Evolutionary conservation across 371 early-diverging fungal genomes (phyloP).

Genomic region (Mortierella sp.): DNA sequence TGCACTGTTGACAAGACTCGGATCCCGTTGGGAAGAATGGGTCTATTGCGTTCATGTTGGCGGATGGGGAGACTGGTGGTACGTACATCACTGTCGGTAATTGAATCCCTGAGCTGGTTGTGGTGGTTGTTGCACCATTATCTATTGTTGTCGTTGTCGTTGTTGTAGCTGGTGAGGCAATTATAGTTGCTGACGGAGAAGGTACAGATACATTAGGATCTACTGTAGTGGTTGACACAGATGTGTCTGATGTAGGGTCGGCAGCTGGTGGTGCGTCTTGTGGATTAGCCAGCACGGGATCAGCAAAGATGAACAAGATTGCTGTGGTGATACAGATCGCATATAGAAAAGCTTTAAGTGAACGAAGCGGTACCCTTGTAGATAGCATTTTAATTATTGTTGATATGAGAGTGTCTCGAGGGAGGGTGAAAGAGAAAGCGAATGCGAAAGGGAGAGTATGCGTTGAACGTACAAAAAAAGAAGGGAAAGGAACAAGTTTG

Average conservation of each 20-base stretch:
- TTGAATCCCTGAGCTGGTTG: neutral
- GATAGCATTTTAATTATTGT: neutral
- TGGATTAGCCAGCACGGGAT: neutral
- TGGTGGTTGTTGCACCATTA: neutral
- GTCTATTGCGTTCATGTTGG: slow-evolving; percentile 13
- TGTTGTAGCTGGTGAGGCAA: neutral
- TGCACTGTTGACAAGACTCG: slow-evolving; percentile 47
- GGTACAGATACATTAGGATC: neutral
- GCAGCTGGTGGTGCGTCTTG: neutral
- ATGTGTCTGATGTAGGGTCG: neutral
- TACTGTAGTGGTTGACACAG: neutral
- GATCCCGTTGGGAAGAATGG: slow-evolving; percentile 36
- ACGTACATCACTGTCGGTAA: slow-evolving; percentile 14
- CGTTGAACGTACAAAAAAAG: no score
- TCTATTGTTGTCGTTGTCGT: neutral
- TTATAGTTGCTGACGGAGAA: neutral
- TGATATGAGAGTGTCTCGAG: neutral
- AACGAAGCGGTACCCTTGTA: neutral
- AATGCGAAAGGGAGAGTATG: neutral
- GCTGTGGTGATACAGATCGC: neutral
- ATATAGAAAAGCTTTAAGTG: neutral
- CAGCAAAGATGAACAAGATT: neutral
- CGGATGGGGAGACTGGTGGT: slow-evolving; percentile 7
- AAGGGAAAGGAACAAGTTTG: no score
- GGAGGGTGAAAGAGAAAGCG: neutral